Base-by-base conservation (phyloP, 176 grass and related monocot species). In the sorghum (Sorghum bicolor) region DNA sequence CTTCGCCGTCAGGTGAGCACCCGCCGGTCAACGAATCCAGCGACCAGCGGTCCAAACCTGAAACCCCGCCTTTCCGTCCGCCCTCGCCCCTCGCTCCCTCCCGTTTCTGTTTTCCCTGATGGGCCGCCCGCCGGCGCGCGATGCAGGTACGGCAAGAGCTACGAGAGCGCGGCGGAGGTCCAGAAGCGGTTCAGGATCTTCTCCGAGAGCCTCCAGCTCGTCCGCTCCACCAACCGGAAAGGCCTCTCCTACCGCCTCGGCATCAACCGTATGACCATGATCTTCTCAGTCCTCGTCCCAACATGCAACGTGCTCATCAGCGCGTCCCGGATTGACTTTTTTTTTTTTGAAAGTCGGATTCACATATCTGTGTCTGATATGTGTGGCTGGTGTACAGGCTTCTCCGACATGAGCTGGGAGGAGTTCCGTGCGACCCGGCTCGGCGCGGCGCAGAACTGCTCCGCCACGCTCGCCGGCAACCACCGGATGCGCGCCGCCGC, bases 331-430 rank as follows among this genome's bases (percentile, higher is more conserved):
- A 61, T 87, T 19, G 60, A 5, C 39, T 2, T 41, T 41, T 41
- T 41, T 41, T 41, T 40, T 41, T 10, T 41, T 11, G 9, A 40
- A 40, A 40, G 39, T 10, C 9, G 47, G 15, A 50, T 41, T 79
- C 65, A n/a, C 30, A 26, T 43, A 2, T 62, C 28, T n/a, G 6
- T 73, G 19, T 63, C 45, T 32, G 10, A 68, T 24, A 32, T 58
- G 62, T 61, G 31, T 66, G 62, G 83, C 76, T 70, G 60, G 52
- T 13, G 3, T 64, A 64, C 83, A 99, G 93, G 79, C 16, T 99
- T 91, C 71, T 78, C 96, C 48, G 96, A 99, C 83, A 87, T 99
- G 96, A 99, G 77, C 89, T 99, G 96, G 96, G 91, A 99, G 75
- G 96, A 99, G 72, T 99, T 99, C 91, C 84, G 33, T 26, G 75